Conservation (phyloP, 352 stramenopile species). For the Phytophthora hybrid region DNA sequence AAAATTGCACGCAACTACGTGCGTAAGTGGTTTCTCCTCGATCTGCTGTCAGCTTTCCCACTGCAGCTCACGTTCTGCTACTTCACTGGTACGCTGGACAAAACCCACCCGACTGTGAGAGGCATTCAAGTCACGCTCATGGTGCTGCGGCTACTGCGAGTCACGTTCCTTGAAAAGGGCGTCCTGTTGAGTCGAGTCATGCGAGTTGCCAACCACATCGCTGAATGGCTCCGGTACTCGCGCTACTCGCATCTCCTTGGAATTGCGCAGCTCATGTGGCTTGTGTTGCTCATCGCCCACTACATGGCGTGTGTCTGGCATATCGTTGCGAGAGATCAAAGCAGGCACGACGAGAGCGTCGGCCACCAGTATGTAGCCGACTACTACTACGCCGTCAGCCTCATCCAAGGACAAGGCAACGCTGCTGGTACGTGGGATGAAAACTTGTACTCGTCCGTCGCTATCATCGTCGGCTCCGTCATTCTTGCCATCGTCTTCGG, state of each 20-base stretch:
- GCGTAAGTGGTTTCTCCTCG: slow-evolving; percentile 13
- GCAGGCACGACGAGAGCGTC: background rate
- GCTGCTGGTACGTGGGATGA: background rate
- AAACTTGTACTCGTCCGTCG: background rate
- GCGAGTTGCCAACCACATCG: slow-evolving; percentile 32
- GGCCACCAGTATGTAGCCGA: background rate
- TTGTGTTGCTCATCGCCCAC: background rate
- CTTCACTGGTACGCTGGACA: background rate
- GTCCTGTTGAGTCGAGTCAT: slow-evolving; percentile 26
- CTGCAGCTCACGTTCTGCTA: slow-evolving; percentile 4
- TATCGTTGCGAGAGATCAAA: background rate
- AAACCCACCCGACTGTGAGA: background rate
- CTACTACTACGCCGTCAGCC: background rate
- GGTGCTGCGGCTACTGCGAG: slow-evolving; percentile 13
- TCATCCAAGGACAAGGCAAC: slow-evolving; percentile 5
- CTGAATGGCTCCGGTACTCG: slow-evolving; percentile 38
- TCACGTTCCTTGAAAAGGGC: slow-evolving; percentile 17
- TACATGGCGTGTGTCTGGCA: slow-evolving; percentile 6
- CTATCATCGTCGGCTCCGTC: background rate
- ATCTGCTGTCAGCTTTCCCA: slow-evolving; percentile 25
- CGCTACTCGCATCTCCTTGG: slow-evolving; percentile 24
- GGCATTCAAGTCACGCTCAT: slow-evolving; percentile 21
- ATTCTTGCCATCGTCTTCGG: background rate
- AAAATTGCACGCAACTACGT: slow-evolving; percentile 27
- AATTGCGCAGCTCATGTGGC: background rate